Percentiles rank a stretch among this genome's conserved stretches.
Conservation (phyloP, 2,329 filamentous ascomycete species). For the Neurospora crassa region DNA sequence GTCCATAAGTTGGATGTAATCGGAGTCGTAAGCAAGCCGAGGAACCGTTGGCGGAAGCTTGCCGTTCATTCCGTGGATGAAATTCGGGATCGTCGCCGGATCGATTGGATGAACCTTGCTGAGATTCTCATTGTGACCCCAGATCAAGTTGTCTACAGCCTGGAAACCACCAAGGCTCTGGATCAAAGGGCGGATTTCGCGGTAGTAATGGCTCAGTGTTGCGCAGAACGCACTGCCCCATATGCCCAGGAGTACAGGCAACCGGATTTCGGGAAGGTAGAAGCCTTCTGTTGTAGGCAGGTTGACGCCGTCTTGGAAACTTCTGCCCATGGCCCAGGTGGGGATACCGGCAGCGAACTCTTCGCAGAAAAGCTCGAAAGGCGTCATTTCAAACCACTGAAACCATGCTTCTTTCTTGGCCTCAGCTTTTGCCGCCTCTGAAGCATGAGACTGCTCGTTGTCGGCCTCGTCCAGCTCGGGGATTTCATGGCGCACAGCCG, state of each 20-base stretch:
- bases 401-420: conserved; percentile 74
- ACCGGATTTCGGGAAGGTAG: conserved; percentile 71
- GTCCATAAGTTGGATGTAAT: conserved; percentile 83
- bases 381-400: conserved; percentile 94
- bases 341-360: conserved; percentile 87
- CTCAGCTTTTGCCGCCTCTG: conserved; percentile 41
- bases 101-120: conserved; percentile 92
- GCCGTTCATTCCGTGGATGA: conserved; percentile 69
- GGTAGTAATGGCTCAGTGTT: conserved; percentile 91
- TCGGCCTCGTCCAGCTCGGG: conserved; percentile 47
- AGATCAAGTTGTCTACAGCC: conserved; percentile 72
- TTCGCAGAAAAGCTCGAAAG: conserved; percentile 92
- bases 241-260: conserved; percentile 83
- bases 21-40: conserved; percentile 58
- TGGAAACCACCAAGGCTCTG: conserved; percentile 64
- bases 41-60: conserved; percentile 70
- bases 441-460: conserved; percentile 23
- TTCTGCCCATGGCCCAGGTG: conserved; percentile 83
- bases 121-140: conserved; percentile 72
- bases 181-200: conserved; percentile 78
- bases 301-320: conserved; percentile 64
- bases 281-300: conserved; percentile 54
- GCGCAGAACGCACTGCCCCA: conserved; percentile 97
- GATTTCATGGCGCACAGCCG: conserved; percentile 91
- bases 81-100: conserved; percentile 85